Base-by-base conservation (phyloP, 2,329 filamentous ascomycete species). In the Ceratocystis harringtonii region DNA sequence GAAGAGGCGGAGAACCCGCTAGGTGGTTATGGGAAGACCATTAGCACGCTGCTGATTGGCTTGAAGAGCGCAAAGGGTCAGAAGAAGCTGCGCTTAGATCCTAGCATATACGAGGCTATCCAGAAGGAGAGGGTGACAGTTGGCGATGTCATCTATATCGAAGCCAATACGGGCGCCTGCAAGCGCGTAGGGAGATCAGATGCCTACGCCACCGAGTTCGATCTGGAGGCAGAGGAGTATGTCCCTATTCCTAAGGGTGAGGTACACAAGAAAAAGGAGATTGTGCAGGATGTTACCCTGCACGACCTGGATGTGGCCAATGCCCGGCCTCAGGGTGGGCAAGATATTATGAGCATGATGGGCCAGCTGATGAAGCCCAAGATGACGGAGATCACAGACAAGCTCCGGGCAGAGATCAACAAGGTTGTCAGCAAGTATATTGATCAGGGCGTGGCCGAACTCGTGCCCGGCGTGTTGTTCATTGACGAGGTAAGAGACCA, bases 281-380 rank as follows among this genome's bases (percentile, higher is more conserved):
- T 99, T 71, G 94, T 99, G 44, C 94, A 99, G 75, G 94, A 99
- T 72, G 94, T 99, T 69, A 96, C 94, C 58, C 82, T 99, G 69
- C 94, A 99, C 76, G 94, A 99, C 73, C 80, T 99, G 66, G 94
- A 99, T 73, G 88, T 97, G 69, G 94, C 94, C 69, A 99, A 99
- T 72, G 89, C 94, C 15, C 82, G 92, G 72, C 94, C 94, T 3
- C 91, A 97, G 78, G 94, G 94, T 64, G 94, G 94, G 57, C 94
- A 99, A 80, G 94, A 99, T 75, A 95, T 99, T 70, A 97, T 99
- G 92, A 96, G 92, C 79, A 97, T 99, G 94, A 97, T 99, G 92
- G 94, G 94, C 72, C 94, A 99, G 77, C 79, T 99, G 73, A 96
- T 97, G 91, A 97, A 97, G 82, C 94, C 94, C 68, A 95, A 95